Evolutionary conservation across 495 filamentous ascomycete genomes (phyloP), one percentile per base, ranked within the genome.

Genomic region (Extremus antarcticus): DNA sequence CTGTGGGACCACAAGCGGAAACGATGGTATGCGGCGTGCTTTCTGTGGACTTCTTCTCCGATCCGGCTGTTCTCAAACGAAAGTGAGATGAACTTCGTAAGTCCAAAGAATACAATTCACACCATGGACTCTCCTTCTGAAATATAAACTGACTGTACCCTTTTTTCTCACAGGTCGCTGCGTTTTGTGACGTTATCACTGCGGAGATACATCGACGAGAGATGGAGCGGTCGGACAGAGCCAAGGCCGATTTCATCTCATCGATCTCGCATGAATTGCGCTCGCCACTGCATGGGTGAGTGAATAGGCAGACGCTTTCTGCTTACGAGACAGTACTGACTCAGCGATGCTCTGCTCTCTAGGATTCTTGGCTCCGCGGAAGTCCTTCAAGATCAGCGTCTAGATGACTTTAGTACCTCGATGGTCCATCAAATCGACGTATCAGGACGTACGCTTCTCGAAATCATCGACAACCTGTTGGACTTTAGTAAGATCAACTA

Each of bases 401-500:
- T 53, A 3, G 59, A 65, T 35, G 50, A 52, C 2, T 66, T 62
- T 39, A 63, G 62, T 47, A 16, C 24, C 1, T 45, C 39, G 2
- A 59, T 68, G 55, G 50, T 67, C 13, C 41, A 54, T 11, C 61
- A 66, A 19, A 59, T 67, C 29, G 55, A 60, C 1, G 58, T 54
- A 16, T 70, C 66, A 39, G 65, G 61, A 1, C 52, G 58, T 17
- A 69, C 65, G 2, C 56, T 69, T 2, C 56, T 66, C 1, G 65
- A 68, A 45, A 70, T 65, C 9, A 51, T 68, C 2, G 50, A 64
- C n/a, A 60, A 65, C 22, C 48, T 68, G 8, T 54, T 70, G 0
- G 64, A 70, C 32, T 65, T 60, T 43, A 39, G 55, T 0, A 68
- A 70, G 51, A 60, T 66, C 38, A 64, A 63, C 29, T n/a, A 55